Evolutionary conservation across 2,329 filamentous ascomycete genomes (phyloP), one percentile per base, ranked within the genome.

Genomic region (Colletotrichum sublineola): DNA sequence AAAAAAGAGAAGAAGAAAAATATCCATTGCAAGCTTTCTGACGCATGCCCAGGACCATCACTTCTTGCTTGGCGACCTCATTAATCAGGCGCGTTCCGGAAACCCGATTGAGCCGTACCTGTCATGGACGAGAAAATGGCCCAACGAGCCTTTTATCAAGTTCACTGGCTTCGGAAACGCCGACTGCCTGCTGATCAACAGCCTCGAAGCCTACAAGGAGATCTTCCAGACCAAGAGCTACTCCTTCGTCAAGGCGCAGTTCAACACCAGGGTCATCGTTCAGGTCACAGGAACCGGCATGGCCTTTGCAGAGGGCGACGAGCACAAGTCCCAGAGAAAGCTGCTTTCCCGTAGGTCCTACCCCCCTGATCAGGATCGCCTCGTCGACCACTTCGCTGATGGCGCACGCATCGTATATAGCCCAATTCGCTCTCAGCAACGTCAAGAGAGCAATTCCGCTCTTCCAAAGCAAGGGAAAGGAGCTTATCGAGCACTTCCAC

Each of bases 271-370:
- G 8, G 74, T 81, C 24, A 72, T 76, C 2, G 75, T 71, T 20
- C 74, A 76, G 46, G 73, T 79, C 36, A 68, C 75, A 5, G 78
- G 77, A 3, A 67, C 75, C 5, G 82, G 81, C 0, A 74, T 84
- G 3, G 77, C 81, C 2, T 81, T 82, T 46, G 75, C 79, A 14
- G 80, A 83, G 61, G 80, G 79, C 18, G 79, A 80, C 14, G 75
- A 79, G 57, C 82, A 84, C 61, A 78, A 77, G 48, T 70, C 72
- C n/a, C 78, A 81, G 50, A 76, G 82, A 38, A 80, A 77, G n/a
- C 74, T 81, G 63, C 73, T 84, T 15, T 77, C 77, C 50, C 79
- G 76, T 64, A 56, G 58, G 73, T 67, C 46, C 46, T 44, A 12
- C 31, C 14, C 31, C 14, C 6, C 15, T 8, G 4, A 9, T 15